Evolutionary conservation across 257 asterid genomes (phyloP), one percentile per base, ranked within the genome.

Genomic region (Rehmannia glutinosa): DNA sequence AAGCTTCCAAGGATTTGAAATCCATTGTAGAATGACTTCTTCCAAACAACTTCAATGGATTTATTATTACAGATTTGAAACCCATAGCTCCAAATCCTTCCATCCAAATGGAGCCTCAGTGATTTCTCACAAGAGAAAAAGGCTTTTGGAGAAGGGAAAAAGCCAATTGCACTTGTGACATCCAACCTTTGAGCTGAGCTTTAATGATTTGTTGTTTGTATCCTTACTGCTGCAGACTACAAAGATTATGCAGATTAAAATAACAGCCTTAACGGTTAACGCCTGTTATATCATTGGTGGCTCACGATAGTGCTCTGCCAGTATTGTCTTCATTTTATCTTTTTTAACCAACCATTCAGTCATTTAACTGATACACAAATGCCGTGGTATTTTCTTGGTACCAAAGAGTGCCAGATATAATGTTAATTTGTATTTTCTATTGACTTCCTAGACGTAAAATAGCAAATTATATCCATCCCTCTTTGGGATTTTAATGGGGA

Each of bases 191-290:
- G 46, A 39, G 17, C 39, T 41, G 47, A n/a, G n/a, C n/a, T n/a
- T n/a, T n/a, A n/a, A n/a, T n/a, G n/a, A n/a, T n/a, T n/a, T 47
- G 45, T 62, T 43, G 71, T 32, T 68, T 68, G 50, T 17, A 52
- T 38, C 39, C 35, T 39, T 39, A 66, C 23, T 62, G 38, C 59
- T 41, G 52, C 32, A 8, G 62, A 59, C 50, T 23, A n/a, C 23
- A 20, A 24, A 51, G 58, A 10, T 16, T 7, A 55, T 73, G 62
- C 56, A 24, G 46, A 25, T 24, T 54, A 23, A 20, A 6, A 47
- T 15, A 11, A 15, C 62, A 61, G n/a, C n/a, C n/a, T n/a, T n/a
- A n/a, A n/a, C n/a, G n/a, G n/a, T 64, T 17, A 56, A 42, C n/a
- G 10, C 30, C 3, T 20, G 12, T 39, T n/a, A 45, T 19, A 46